These are phyloP conservation scores for Skeletonema grethae DNA, from an alignment of 108 stramenopile genomes.

Conservation along the genomic window DNA sequence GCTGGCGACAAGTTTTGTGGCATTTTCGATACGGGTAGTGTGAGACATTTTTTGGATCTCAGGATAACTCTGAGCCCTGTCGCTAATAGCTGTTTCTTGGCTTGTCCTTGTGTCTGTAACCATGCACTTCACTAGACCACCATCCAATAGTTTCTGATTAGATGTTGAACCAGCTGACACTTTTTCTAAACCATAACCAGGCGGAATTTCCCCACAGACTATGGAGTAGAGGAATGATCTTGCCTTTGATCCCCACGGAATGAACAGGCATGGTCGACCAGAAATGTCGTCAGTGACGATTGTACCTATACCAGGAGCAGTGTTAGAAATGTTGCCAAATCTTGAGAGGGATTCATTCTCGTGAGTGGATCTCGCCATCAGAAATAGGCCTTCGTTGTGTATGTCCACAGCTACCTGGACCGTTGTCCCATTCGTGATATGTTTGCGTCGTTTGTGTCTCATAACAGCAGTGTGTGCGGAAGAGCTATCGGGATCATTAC, in stretches of 20 bases:
- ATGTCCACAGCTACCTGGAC: conserved; percentile 72
- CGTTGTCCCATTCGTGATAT: conserved; percentile 50
- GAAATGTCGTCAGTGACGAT: neutral
- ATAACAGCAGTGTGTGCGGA: conserved; percentile 45
- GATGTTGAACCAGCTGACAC: conserved; percentile 28
- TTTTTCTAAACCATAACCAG: conserved; percentile 14
- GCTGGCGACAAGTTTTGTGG: neutral
- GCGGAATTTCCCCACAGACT: conserved; percentile 71
- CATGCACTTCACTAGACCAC: conserved; percentile 70
- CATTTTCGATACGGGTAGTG: conserved; percentile 1
- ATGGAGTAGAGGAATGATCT: conserved; percentile 56
- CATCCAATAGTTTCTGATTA: conserved; percentile 38
- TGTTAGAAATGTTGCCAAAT: neutral
- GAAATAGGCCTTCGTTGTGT: conserved; percentile 83
- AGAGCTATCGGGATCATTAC: conserved; percentile 7
- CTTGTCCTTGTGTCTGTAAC: conserved; percentile 70
- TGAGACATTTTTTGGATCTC: conserved; percentile 9
- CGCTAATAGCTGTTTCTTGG: conserved; percentile 56
- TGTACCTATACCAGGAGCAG: neutral
- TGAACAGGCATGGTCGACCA: conserved; percentile 36
- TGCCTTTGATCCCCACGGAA: conserved; percentile 69
- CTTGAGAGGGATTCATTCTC: conserved; percentile 14
- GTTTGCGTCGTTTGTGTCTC: conserved; percentile 75
- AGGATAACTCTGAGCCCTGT: conserved; percentile 37
- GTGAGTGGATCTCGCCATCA: conserved; percentile 27